A percentile compares a stretch with the other conserved stretches of the same genome.
Evolutionary conservation across 2,329 filamentous ascomycete species (phyloP).

Genomic region (Hawksworthiomyces lignivorus): DNA sequence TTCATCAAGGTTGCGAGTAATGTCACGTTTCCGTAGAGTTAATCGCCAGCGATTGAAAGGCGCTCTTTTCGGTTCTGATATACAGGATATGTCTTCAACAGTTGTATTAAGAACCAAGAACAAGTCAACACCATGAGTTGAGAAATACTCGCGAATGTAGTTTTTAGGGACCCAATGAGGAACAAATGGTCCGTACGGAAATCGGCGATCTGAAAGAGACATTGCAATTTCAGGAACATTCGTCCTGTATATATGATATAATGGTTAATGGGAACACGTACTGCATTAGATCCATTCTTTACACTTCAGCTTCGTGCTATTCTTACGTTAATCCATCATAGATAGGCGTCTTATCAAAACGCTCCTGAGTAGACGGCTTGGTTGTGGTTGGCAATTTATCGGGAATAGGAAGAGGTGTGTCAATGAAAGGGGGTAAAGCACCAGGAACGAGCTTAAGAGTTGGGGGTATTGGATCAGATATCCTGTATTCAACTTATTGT

Average conservation of each 20-base stretch:
- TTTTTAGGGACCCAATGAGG: slow-evolving; percentile 46
- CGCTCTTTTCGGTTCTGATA: slow-evolving; percentile 13
- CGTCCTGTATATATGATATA: slow-evolving; percentile 34
- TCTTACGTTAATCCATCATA: slow-evolving; percentile 12
- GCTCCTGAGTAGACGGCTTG: slow-evolving; percentile 7
- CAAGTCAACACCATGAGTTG: slow-evolving; percentile 37
- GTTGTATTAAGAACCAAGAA: slow-evolving; percentile 43
- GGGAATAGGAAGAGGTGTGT: slow-evolving; percentile 9
- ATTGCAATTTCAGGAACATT: slow-evolving; percentile 44
- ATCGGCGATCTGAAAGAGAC: slow-evolving; percentile 52
- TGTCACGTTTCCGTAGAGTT: slow-evolving; percentile 39
- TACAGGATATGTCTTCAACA: slow-evolving; percentile 43
- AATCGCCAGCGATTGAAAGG: slow-evolving; percentile 42
- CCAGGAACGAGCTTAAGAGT: slow-evolving; percentile 9
- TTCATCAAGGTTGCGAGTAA: slow-evolving; percentile 35
- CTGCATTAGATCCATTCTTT: neutral
- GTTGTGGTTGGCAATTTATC: slow-evolving; percentile 5
- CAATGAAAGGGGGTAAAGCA: slow-evolving; percentile 9
- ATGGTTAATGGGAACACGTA: too few relatives aligned
- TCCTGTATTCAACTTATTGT: slow-evolving; percentile 1
- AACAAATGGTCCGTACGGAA: slow-evolving; percentile 53
- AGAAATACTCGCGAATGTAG: slow-evolving; percentile 50
- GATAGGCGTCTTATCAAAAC: slow-evolving; percentile 12
- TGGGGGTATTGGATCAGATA: slow-evolving; percentile 10
- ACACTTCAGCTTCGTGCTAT: too few relatives aligned